phyloP scores from a whole-genome alignment of 202 grass and related monocot genomes.

The Hordeum pubiflorum region DNA sequence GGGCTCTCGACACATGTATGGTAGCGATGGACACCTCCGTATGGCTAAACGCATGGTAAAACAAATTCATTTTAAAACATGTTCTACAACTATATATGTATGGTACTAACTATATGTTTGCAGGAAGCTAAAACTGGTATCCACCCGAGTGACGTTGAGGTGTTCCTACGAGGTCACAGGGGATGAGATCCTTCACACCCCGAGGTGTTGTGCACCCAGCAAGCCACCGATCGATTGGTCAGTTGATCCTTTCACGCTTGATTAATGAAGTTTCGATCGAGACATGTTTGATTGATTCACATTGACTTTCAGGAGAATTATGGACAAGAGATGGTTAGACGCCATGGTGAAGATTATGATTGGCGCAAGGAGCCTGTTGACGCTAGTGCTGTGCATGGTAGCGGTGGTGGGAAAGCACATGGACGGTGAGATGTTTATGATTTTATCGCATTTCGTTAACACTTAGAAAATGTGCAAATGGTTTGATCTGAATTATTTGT shows the following conservation, averaged over 20 bases:
- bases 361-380: no score
- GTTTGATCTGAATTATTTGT: no score
- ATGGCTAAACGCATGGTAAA: background rate
- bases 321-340: background rate
- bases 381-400: no score
- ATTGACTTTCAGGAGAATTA: background rate
- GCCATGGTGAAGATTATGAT: no score
- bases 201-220: background rate
- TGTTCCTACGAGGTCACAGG: background rate
- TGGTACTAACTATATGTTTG: background rate
- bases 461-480: no score
- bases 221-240: background rate
- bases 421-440: background rate
- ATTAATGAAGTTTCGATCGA: no score
- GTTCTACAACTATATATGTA: background rate
- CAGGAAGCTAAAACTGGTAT: background rate
- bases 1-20: no score
- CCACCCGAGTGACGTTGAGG: background rate
- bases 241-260: no score
- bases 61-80: background rate
- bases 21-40: no score
- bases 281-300: no score
- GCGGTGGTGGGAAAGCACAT: no score
- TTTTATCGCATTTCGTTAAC: no score
- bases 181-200: background rate